phyloP scores from a whole-genome alignment of 75 land plant genomes.

The Adiantum capillusveneris region DNA sequence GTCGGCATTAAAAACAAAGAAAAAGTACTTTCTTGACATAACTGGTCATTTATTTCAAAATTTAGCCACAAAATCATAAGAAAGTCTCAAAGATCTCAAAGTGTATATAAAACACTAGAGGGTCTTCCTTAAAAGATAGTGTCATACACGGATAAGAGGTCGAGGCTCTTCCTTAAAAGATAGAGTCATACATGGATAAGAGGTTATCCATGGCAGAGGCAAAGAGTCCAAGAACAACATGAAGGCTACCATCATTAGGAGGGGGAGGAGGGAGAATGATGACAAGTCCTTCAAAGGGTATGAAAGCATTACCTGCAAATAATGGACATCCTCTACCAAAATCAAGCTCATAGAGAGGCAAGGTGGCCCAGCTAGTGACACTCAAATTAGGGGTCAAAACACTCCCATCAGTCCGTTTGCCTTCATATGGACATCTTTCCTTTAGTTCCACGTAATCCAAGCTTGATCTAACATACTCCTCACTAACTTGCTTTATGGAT shows the following conservation, averaged over 20 bases:
- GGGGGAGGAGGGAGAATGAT: constrained; percentile 21
- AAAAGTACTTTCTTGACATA: no score
- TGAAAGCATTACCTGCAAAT: constrained; percentile 16
- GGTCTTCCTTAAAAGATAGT: no score
- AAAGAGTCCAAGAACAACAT: constrained; percentile 21
- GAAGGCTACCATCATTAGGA: constrained; percentile 27
- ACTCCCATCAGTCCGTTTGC: not conserved
- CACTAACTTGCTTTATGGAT: constrained; percentile 15
- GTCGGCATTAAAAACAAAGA: no score
- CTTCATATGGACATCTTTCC: not conserved
- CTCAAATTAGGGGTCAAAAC: constrained; percentile 5
- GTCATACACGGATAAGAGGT: no score
- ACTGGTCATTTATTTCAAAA: no score
- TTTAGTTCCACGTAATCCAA: constrained; percentile 25
- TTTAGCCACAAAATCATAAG: no score
- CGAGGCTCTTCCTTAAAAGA: no score
- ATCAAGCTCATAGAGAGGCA: constrained; percentile 15
- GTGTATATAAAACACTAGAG: no score
- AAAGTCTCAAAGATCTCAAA: no score
- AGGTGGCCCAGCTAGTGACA: constrained; percentile 12
- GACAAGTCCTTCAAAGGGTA: constrained; percentile 28
- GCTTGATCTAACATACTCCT: constrained; percentile 23
- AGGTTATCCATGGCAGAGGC: constrained; percentile 31
- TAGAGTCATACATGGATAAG: no score
- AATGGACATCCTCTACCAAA: constrained; percentile 13